Percentiles rank a stretch among this genome's conserved stretches.
Evolutionary conservation across 495 filamentous ascomycete genomes (phyloP).

Genomic region (Neurospora sp.): DNA sequence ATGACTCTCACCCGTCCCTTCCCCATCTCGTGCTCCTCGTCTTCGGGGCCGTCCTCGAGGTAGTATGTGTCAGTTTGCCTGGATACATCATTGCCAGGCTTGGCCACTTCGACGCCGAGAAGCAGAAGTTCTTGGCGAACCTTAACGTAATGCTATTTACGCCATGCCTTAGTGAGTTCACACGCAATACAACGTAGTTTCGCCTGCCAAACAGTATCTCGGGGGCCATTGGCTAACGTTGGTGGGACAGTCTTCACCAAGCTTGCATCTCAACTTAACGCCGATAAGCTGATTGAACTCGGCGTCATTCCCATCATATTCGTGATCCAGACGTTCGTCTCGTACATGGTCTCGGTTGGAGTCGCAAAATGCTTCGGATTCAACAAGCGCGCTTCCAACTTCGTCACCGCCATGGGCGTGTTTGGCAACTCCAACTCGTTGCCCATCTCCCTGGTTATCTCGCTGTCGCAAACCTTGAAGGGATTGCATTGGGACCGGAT

Average conservation of each 20-base stretch:
- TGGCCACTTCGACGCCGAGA: conserved; percentile 87
- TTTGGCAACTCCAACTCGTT: conserved; percentile 98
- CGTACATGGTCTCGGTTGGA: conserved; percentile 60
- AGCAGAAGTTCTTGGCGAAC: conserved; percentile 92
- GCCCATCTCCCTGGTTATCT: conserved; percentile 91
- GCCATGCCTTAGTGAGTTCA: conserved; percentile 77
- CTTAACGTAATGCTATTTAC: conserved; percentile 92
- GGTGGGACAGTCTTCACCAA: conserved; percentile 79
- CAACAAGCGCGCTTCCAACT: conserved; percentile 76
- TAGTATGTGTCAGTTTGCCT: conserved; percentile 87
- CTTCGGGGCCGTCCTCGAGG: conserved; percentile 92
- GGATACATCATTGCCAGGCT: conserved; percentile 87
- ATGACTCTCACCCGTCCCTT: conserved; percentile 51
- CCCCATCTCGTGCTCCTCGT: conserved; percentile 73
- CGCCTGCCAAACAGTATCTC: background rate
- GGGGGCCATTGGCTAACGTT: background rate
- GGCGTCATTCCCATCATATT: conserved; percentile 94
- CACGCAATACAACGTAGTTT: background rate
- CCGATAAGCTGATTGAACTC: conserved; percentile 79
- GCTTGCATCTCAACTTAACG: conserved; percentile 87
- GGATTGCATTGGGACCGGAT: conserved; percentile 91
- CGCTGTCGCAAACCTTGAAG: conserved; percentile 79
- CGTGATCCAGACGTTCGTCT: conserved; percentile 72
- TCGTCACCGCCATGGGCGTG: conserved; percentile 93
- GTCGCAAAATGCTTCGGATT: conserved; percentile 70